Evolutionary conservation across 768 basidiomycete genomes (phyloP).

Genomic region (Trametes cingulata): DNA sequence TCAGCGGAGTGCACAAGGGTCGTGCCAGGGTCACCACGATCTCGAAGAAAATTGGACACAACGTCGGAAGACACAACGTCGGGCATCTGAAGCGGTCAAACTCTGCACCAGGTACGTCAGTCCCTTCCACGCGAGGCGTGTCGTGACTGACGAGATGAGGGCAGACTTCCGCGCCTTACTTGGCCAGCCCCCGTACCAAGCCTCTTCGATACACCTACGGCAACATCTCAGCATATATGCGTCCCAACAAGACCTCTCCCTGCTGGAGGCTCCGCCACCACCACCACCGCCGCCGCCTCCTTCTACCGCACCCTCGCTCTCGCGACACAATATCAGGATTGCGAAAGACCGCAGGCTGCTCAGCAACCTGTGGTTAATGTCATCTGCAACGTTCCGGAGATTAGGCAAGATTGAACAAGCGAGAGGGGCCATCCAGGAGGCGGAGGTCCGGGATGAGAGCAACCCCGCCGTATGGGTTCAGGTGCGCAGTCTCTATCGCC

Average conservation of each 20-base stretch:
- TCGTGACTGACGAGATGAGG: background rate
- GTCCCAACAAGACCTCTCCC: slow-evolving; percentile 34
- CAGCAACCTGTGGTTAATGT: slow-evolving; percentile 90
- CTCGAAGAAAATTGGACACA: slow-evolving; percentile 73
- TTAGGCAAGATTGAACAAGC: slow-evolving; percentile 89
- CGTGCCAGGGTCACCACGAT: slow-evolving; percentile 74
- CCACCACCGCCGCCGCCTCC: slow-evolving; percentile 50
- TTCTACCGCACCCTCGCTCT: slow-evolving; percentile 24
- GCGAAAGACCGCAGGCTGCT: slow-evolving; percentile 65
- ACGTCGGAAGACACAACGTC: slow-evolving; percentile 56
- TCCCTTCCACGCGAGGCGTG: too few species aligned
- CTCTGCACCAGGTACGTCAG: slow-evolving; percentile 72
- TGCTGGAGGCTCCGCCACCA: slow-evolving; percentile 32
- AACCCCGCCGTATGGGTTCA: slow-evolving; percentile 95
- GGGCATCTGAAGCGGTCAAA: slow-evolving; percentile 52
- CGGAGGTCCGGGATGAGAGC: slow-evolving; percentile 82
- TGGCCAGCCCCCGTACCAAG: slow-evolving; percentile 66
- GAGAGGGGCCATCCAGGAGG: slow-evolving; percentile 90
- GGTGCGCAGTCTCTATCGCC: too few species aligned
- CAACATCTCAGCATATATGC: slow-evolving; percentile 42
- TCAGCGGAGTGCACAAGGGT: slow-evolving; percentile 71
- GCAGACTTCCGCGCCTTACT: slow-evolving; percentile 72
- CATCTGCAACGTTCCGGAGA: slow-evolving; percentile 90
- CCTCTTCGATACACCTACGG: slow-evolving; percentile 83
- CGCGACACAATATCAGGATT: slow-evolving; percentile 37